Base-by-base conservation (phyloP, 768 basidiomycete genomes). In the Trametes cingulata region DNA sequence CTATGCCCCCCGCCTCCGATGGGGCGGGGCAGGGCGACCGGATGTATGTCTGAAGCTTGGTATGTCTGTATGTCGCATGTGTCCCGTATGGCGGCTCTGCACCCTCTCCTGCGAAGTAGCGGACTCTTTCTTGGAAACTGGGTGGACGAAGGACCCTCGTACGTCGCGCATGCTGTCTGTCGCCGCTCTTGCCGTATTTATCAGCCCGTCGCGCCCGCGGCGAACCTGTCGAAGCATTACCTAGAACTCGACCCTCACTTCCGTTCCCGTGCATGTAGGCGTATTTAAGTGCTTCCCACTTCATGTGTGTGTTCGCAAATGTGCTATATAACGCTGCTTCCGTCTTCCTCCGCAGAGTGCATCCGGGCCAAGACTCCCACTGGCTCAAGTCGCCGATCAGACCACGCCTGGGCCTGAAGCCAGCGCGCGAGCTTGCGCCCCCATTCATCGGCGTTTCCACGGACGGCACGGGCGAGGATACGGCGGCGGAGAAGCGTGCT, bases 61-160 rank as follows among this genome's bases (percentile, higher is more conserved):
- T 45, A 45, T 22, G 43, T 25, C 25, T 22, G 7, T n/a, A 13
- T 6, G 48, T n/a, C 14, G 48, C 9, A 19, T 24, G 33, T 19
- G 29, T 19, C 29, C 17, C 20, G 29, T 36, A 9, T 3, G n/a
- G 33, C 17, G 13, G 29, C 14, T n/a, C 51, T 39, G 20, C 51
- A 5, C 39, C 17, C n/a, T n/a, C n/a, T n/a, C n/a, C n/a, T 41
- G 27, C 39, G 39, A 37, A 14, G 20, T 56, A 47, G 56, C 47
- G 47, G 56, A 41, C 56, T 57, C 19, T 48, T 49, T 57, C 47
- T 57, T 57, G 47, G 47, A 42, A 57, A 57, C 25, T 10, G 56
- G 39, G 47, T 47, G 47, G 47, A 41, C 40, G 56, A 49, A 49
- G 47, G 56, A 57, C 56, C 47, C 56, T 57, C 48, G 55, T 56